Evolutionary conservation across 768 basidiomycete genomes (phyloP), one percentile per base, ranked within the genome.

Genomic region (Mycena olivaceomarginata): DNA sequence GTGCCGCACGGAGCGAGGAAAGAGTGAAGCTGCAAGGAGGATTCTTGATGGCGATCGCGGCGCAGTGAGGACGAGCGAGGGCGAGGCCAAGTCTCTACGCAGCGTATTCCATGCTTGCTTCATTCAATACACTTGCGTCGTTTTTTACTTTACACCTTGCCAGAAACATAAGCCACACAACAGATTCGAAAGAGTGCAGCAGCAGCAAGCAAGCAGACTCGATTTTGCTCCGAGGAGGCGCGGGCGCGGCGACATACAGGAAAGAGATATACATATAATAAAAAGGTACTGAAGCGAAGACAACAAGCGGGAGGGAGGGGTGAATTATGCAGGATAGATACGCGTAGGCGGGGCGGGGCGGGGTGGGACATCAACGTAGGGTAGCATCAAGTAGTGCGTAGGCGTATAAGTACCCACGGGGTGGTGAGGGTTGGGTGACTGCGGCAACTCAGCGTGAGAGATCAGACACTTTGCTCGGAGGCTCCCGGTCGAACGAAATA

Each of bases 401-500:
- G 25, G 43, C 37, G 15, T 64, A 64, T 20, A 64, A 64, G 63
- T 39, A 45, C 39, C n/a, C n/a, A n/a, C n/a, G n/a, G n/a, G n/a
- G n/a, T n/a, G n/a, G n/a, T n/a, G n/a, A n/a, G n/a, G n/a, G n/a
- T n/a, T n/a, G n/a, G n/a, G n/a, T n/a, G n/a, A n/a, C n/a, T n/a
- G n/a, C n/a, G n/a, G n/a, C n/a, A n/a, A n/a, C n/a, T n/a, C n/a
- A n/a, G n/a, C n/a, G n/a, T n/a, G n/a, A n/a, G n/a, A n/a, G 31
- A 31, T 31, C 31, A 31, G 31, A 31, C 31, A 3, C 31, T 31
- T 31, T 31, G 31, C 31, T 31, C 31, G 31, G 31, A n/a, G n/a
- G n/a, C n/a, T n/a, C n/a, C n/a, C n/a, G n/a, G n/a, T 31, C 31
- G 59, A 73, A 86, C 31, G 84, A 87, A 78, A 85, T 88, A 18